These are phyloP conservation scores for Dryas integrifolia DNA, from an alignment of 331 rosid genomes.

Conservation along the genomic window DNA sequence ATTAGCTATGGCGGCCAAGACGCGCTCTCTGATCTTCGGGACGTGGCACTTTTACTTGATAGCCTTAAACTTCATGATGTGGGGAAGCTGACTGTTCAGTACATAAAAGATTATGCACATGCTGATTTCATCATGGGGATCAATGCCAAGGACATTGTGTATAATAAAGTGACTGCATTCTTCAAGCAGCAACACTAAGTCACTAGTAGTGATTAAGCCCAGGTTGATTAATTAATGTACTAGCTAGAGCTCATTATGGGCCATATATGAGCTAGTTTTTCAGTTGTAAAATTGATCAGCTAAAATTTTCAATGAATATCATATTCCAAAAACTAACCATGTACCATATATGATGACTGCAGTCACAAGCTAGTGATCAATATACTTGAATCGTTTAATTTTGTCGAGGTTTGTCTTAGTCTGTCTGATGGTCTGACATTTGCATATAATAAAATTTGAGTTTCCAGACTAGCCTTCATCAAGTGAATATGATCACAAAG, in stretches of 20 bases:
- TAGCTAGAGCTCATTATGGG: too few species aligned
- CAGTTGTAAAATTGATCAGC: too few species aligned
- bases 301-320: too few species aligned
- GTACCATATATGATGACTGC: background rate
- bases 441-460: constrained; percentile 18
- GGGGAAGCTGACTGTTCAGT: constrained; percentile 58
- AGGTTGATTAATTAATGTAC: too few species aligned
- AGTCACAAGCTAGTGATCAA: background rate
- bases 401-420: constrained; percentile 8
- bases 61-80: constrained; percentile 53
- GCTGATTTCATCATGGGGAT: constrained; percentile 71
- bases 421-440: constrained; percentile 14
- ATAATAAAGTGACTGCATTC: constrained; percentile 49
- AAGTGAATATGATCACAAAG: constrained; percentile 14
- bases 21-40: constrained; percentile 66
- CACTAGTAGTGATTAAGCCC: too few species aligned
- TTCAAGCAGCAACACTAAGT: constrained; percentile 39
- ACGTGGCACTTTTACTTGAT: constrained; percentile 58
- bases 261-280: too few species aligned
- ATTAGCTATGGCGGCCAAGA: constrained; percentile 81
- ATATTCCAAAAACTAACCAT: background rate
- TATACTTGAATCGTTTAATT: too few species aligned
- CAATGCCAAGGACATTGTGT: constrained; percentile 70
- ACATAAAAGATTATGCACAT: constrained; percentile 63
- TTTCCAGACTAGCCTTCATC: constrained; percentile 20